Conservation (phyloP, 106 monocot genomes). For the Amphibolis antarctica region DNA sequence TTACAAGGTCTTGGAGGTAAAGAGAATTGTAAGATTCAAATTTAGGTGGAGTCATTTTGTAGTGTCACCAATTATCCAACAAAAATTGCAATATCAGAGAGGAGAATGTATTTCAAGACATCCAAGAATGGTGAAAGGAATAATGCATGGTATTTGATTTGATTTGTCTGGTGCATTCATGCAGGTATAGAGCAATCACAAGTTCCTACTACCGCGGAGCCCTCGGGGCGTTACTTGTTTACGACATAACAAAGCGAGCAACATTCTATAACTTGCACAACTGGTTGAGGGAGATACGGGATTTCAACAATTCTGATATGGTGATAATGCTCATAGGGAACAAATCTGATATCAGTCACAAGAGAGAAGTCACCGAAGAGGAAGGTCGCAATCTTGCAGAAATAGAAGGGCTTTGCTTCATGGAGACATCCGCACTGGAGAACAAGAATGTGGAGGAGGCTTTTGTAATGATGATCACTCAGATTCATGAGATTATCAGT, state of each 20-base stretch:
- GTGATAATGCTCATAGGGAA: constrained; percentile 17
- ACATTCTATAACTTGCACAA: constrained; percentile 2
- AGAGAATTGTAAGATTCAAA: too few species aligned
- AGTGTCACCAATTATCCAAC: too few species aligned
- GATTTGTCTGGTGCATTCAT: too few species aligned
- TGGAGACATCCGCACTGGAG: constrained; percentile 21
- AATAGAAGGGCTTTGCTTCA: constrained; percentile 11
- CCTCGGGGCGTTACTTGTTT: constrained; percentile 13
- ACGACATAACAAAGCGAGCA: constrained; percentile 15
- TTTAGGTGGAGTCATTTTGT: too few species aligned
- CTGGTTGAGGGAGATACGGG: constrained; percentile 12
- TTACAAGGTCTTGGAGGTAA: too few species aligned
- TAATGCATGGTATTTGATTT: too few species aligned
- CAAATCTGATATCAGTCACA: constrained; percentile 11
- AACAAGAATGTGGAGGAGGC: constrained; percentile 18
- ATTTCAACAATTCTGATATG: constrained; percentile 6
- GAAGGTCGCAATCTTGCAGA: constrained; percentile 12
- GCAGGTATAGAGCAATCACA: constrained; percentile 22
- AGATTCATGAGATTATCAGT: background rate
- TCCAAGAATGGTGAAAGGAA: too few species aligned
- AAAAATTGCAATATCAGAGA: too few species aligned
- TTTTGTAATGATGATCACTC: constrained; percentile 9
- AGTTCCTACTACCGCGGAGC: constrained; percentile 22
- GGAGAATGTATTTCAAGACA: too few species aligned
- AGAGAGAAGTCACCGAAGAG: constrained; percentile 9